Evolutionary conservation across 257 asterid genomes (phyloP), one percentile per base, ranked within the genome.

Genomic region (Przewalskia tangutica): DNA sequence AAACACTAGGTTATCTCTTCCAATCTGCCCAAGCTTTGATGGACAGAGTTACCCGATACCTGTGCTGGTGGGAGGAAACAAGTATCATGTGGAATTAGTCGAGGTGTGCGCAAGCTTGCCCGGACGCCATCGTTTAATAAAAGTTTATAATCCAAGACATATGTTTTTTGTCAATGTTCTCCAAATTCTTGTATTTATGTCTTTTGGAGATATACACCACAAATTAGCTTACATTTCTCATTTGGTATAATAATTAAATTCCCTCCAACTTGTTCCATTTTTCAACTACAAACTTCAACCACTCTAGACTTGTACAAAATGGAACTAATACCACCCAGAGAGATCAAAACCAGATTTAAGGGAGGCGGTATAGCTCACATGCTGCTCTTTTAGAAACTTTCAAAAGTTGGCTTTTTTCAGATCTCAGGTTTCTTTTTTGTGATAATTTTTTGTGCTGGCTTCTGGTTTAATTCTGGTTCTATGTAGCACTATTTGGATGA

Each of bases 151-250:
- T 34, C 14, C 75, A 65, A 34, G 40, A 34, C 50, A 34, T 27
- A 23, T 8, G 16, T 8, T 40, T 40, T 17, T 67, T 67, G 16
- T 67, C 54, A 40, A 38, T 67, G 18, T 40, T 40, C 27, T 67
- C 77, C 32, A 40, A 40, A 40, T 40, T 67, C 77, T 38, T 67
- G 9, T 67, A 17, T 40, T 7, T 38, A 20, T 20, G 77, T 67
- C 77, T 38, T 67, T 66, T n/a, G n/a, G n/a, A n/a, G n/a, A 40
- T 67, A 40, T 66, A 66, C 76, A 66, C 77, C 77, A 67, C 77
- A 67, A 40, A 14, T 16, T 13, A 67, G 54, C 53, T 65, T 65
- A 36, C 75, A 65, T 36, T 65, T 36, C 50, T 65, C 50, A 65
- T 65, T 65, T 36, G 23, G 75, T 36, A 13, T 65, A 10, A 65